Evolutionary conservation across 2,329 filamentous ascomycete genomes (phyloP).

Genomic region (Gnomoniopsis sp.): DNA sequence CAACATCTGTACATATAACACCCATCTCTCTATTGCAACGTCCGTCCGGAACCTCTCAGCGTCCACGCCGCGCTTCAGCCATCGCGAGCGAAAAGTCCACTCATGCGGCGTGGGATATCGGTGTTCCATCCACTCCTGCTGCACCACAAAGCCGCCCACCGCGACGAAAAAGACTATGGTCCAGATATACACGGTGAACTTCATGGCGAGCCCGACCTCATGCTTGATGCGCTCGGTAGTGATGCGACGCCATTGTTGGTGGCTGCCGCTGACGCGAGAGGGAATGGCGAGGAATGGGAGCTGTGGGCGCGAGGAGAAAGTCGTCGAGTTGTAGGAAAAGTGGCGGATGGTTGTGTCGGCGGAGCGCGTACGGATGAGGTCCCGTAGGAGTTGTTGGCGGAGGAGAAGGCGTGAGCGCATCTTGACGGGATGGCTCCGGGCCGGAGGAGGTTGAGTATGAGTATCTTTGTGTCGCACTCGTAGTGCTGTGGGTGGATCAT

Average conservation of each 20-base stretch:
- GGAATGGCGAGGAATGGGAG: conserved; percentile 51
- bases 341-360: conserved; percentile 27
- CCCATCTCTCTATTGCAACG: conserved; percentile 65
- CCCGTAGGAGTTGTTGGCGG: conserved; percentile 29
- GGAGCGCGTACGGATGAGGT: conserved; percentile 10
- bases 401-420: conserved; percentile 40
- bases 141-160: conserved; percentile 61
- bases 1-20: conserved; percentile 58
- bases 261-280: conserved; percentile 27
- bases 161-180: conserved; percentile 57
- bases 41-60: conserved; percentile 55
- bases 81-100: conserved; percentile 71
- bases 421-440: conserved; percentile 9
- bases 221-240: conserved; percentile 75
- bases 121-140: conserved; percentile 73
- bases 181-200: conserved; percentile 65
- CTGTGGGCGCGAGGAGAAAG: conserved; percentile 37
- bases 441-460: background rate
- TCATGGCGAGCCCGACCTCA: conserved; percentile 66
- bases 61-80: conserved; percentile 62
- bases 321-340: conserved; percentile 58
- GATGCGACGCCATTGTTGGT: conserved; percentile 63
- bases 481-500: background rate
- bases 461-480: background rate
- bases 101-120: conserved; percentile 78